These are phyloP conservation scores for Amauroascus niger DNA, from an alignment of 2,329 filamentous ascomycete genomes.

Conservation along the genomic window DNA sequence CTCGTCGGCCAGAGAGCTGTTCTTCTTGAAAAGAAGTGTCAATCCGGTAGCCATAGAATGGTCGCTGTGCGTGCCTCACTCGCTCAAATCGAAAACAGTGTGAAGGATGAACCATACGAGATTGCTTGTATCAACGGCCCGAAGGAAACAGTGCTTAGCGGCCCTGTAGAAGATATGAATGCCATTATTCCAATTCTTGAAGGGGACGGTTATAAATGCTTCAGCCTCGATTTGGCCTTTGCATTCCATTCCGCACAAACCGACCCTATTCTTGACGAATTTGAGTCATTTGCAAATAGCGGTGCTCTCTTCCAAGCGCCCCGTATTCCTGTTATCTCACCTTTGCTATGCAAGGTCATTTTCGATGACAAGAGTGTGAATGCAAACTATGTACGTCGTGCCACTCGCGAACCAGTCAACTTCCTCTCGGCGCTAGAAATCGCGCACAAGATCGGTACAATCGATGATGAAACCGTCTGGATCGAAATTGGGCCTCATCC, in stretches of 20 bases:
- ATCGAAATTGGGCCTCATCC: conserved; percentile 67
- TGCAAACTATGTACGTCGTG: conserved; percentile 54
- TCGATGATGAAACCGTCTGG: conserved; percentile 59
- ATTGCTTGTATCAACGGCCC: conserved; percentile 68
- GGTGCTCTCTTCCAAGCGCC: conserved; percentile 50
- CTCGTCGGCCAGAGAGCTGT: conserved; percentile 59
- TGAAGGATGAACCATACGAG: conserved; percentile 38
- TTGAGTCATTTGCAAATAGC: conserved; percentile 44
- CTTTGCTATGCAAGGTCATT: conserved; percentile 53
- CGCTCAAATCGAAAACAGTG: conserved; percentile 38
- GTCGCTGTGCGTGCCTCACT: conserved; percentile 45
- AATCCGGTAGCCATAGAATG: conserved; percentile 57
- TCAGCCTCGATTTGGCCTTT: conserved; percentile 54
- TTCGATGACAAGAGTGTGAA: conserved; percentile 48
- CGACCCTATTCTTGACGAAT: conserved; percentile 52
- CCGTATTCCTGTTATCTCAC: conserved; percentile 55
- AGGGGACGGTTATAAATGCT: conserved; percentile 49
- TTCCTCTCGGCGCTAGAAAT: conserved; percentile 54
- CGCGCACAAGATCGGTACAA: conserved; percentile 49
- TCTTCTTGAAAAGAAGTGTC: conserved; percentile 56
- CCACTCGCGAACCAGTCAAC: conserved; percentile 59
- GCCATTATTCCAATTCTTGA: conserved; percentile 43
- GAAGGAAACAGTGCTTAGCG: conserved; percentile 62
- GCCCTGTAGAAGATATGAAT: conserved; percentile 51
- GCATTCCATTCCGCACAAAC: conserved; percentile 59